Evolutionary conservation across 1,139 yeast genomes (phyloP).

Genomic region (Protomyces arabidopsidicola): DNA sequence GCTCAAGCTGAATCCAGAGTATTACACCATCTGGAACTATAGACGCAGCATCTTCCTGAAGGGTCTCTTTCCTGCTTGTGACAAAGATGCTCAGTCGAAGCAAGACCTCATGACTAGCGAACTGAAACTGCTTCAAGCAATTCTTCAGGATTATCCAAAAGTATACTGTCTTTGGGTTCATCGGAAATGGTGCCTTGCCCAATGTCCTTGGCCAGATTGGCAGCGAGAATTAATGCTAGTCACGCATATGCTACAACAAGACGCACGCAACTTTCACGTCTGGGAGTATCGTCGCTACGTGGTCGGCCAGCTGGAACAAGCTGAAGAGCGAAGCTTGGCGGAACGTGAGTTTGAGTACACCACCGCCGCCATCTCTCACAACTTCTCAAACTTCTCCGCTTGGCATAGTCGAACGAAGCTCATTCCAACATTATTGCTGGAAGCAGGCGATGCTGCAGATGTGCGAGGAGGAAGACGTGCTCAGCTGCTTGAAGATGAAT

Average conservation of each 20-base stretch:
- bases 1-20: conserved; percentile 71
- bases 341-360: conserved; percentile 70
- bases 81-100: conserved; percentile 23
- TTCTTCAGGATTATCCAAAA: conserved; percentile 68
- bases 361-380: conserved; percentile 66
- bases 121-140: conserved; percentile 54
- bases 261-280: conserved; percentile 84
- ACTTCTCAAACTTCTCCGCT: conserved; percentile 90
- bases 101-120: conserved; percentile 54
- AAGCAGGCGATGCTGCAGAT: conserved; percentile 31
- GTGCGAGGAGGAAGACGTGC: conserved; percentile 35
- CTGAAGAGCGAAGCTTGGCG: conserved; percentile 38
- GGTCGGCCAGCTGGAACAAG: conserved; percentile 50
- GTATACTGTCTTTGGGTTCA: conserved; percentile 98
- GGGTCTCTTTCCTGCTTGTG: conserved; percentile 38
- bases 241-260: conserved; percentile 61
- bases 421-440: conserved; percentile 50
- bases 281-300: conserved; percentile 90
- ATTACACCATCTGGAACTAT: conserved; percentile 85
- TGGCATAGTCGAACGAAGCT: conserved; percentile 87
- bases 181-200: conserved; percentile 71
- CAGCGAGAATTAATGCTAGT: conserved; percentile 62
- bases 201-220: conserved; percentile 59
- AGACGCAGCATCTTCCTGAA: conserved; percentile 63
- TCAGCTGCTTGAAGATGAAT: conserved; percentile 45